A percentile compares a stretch with the other conserved stretches of the same genome.
Conservation (phyloP, 176 grass and related monocot genomes). For the Carex parvula region DNA sequence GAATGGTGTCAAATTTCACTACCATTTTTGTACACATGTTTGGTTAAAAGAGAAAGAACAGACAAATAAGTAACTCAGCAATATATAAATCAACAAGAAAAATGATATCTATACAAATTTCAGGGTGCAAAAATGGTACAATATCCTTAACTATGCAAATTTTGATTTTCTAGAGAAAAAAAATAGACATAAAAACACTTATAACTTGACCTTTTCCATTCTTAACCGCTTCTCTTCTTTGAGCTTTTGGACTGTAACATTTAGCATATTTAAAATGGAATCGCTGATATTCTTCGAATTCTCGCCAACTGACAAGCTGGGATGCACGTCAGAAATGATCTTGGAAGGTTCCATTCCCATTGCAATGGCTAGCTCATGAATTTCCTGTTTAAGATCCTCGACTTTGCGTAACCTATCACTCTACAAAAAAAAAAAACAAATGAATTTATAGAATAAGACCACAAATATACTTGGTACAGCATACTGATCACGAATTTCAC, state of each 20-base stretch:
- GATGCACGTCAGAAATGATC: conserved; percentile 69
- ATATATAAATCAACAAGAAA: not conserved
- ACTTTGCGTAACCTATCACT: conserved; percentile 77
- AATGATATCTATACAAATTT: not conserved
- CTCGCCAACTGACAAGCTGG: conserved; percentile 55
- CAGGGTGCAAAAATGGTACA: not conserved
- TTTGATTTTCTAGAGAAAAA: not conserved
- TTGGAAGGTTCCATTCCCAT: conserved; percentile 88
- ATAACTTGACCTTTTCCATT: conserved; percentile 75
- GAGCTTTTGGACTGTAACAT: conserved; percentile 65
- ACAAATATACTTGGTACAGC: not conserved
- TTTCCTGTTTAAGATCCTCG: conserved; percentile 70
- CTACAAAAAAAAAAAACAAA: conserved; percentile 31
- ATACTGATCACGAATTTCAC: not conserved
- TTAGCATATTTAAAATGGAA: conserved; percentile 69
- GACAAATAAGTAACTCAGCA: not conserved
- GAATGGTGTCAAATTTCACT: not conserved
- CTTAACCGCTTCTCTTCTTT: conserved; percentile 76
- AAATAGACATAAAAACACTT: conserved; percentile 9
- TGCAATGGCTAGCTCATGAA: conserved; percentile 53
- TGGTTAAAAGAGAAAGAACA: not conserved
- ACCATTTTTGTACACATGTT: not conserved
- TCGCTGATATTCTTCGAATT: conserved; percentile 85
- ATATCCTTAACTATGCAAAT: not conserved
- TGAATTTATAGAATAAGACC: conserved; percentile 22